A percentile compares a stretch with the other conserved stretches of the same genome.
Evolutionary conservation across 305 asterid genomes (phyloP).

Genomic region (Fraxinus paxiana): DNA sequence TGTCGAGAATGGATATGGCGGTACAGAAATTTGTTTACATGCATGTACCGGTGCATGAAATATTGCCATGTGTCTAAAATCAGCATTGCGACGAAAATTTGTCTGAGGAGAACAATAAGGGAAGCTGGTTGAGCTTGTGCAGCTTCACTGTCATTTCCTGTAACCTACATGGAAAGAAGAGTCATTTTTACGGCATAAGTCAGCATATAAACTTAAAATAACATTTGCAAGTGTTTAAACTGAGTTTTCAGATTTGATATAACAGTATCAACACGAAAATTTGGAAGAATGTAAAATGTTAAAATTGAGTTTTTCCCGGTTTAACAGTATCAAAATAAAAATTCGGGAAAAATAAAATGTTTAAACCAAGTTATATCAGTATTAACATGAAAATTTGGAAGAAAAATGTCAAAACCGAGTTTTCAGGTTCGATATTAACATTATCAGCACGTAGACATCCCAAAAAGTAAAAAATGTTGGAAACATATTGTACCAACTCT

Average conservation of each 20-base stretch:
- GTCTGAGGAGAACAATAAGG: slow-evolving; percentile 50
- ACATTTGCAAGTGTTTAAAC: background rate
- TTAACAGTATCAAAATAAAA: background rate
- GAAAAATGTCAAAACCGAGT: background rate
- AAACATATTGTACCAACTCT: background rate
- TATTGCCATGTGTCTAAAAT: slow-evolving; percentile 89
- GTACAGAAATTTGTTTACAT: slow-evolving; percentile 79
- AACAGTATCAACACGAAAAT: background rate
- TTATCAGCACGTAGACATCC: background rate
- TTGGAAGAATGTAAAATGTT: background rate
- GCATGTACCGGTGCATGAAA: slow-evolving; percentile 92
- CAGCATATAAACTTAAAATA: background rate
- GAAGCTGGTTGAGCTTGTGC: slow-evolving; percentile 38
- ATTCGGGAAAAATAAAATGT: background rate
- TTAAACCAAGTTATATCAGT: background rate
- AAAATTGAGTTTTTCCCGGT: background rate
- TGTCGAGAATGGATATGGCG: slow-evolving; percentile 84
- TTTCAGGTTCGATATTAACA: background rate
- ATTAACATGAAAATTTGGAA: background rate
- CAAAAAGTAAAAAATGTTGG: background rate
- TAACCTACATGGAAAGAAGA: slow-evolving; percentile 44
- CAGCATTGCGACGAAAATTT: slow-evolving; percentile 63
- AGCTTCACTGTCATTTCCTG: slow-evolving; percentile 50
- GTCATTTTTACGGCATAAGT: background rate
- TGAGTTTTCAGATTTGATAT: background rate